A percentile compares a stretch with the other conserved stretches of the same genome.
Conservation (phyloP, 352 stramenopile species). For the Pilasporangium apinafurcum region DNA sequence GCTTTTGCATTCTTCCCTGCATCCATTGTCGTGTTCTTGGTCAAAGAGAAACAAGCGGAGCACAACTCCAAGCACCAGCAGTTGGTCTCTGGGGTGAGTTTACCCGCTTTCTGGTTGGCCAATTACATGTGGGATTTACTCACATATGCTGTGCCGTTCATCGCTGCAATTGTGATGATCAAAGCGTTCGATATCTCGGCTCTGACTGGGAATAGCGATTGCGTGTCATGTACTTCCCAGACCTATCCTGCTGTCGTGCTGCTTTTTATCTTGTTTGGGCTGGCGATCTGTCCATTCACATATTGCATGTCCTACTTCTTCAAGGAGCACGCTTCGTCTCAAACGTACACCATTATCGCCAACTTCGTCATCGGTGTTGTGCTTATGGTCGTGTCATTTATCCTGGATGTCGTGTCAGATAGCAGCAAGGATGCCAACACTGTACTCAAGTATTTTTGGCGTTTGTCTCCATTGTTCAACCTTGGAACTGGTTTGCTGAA, state of each 20-base stretch:
- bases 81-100: conserved; percentile 89
- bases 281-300: conserved; percentile 54
- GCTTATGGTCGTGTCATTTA: conserved; percentile 55
- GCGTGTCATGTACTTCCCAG: conserved; percentile 7
- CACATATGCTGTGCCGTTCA: conserved; percentile 78
- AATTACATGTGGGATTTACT: conserved; percentile 92
- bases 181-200: conserved; percentile 21
- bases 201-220: conserved; percentile 18
- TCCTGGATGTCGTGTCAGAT: conserved; percentile 14
- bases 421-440: conserved; percentile 19
- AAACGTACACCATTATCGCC: conserved; percentile 48
- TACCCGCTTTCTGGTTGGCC: conserved; percentile 93
- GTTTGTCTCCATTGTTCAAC: conserved; percentile 48
- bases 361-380: conserved; percentile 60
- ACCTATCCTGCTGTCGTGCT: conserved; percentile 38
- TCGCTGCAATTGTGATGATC: conserved; percentile 29
- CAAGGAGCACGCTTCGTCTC: conserved; percentile 33
- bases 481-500: conserved; percentile 17
- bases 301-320: conserved; percentile 61
- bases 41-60: conserved; percentile 88
- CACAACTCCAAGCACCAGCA: conserved; percentile 96
- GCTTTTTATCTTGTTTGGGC: conserved; percentile 47
- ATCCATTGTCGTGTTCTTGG: conserved; percentile 91
- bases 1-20: conserved; percentile 89
- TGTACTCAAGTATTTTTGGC: conserved; percentile 43